Conservation (phyloP, 1,284 basidiomycete genomes). For the Apiotrichum akiyoshidainum region DNA sequence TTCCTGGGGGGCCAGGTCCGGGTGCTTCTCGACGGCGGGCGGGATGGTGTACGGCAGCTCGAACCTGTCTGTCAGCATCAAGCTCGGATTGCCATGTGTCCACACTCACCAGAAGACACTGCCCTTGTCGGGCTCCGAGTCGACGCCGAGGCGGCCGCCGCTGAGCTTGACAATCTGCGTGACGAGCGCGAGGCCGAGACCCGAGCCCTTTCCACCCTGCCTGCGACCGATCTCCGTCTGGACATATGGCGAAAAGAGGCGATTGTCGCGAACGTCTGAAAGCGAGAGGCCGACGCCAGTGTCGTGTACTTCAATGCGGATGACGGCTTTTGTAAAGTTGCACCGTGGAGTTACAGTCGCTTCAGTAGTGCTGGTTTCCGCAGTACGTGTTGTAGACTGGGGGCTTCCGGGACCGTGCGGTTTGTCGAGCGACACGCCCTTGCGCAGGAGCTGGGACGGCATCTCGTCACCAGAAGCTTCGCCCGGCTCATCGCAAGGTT, state of each 20-base stretch:
- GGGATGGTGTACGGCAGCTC: constrained; percentile 5
- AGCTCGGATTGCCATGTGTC: background rate
- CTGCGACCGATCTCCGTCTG: constrained; percentile 61
- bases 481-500: background rate
- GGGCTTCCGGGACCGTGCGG: background rate
- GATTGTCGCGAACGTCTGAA: constrained; percentile 64
- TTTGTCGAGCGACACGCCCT: too few species aligned
- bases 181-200: constrained; percentile 79
- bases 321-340: constrained; percentile 50
- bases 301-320: constrained; percentile 75
- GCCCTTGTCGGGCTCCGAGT: constrained; percentile 44
- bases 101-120: constrained; percentile 41
- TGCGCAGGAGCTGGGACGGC: too few species aligned
- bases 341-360: background rate
- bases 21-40: background rate
- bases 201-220: constrained; percentile 82
- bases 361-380: background rate
- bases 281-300: constrained; percentile 72
- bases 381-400: background rate
- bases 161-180: constrained; percentile 80
- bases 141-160: constrained; percentile 69
- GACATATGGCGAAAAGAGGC: constrained; percentile 48
- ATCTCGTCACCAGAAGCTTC: too few species aligned
- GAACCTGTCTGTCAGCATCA: background rate
- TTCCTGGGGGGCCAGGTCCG: background rate